Percentiles rank a stretch among this genome's conserved stretches.
Conservation (phyloP, 371 early-diverging fungal genomes). For the Actinomortierella wolfii region DNA sequence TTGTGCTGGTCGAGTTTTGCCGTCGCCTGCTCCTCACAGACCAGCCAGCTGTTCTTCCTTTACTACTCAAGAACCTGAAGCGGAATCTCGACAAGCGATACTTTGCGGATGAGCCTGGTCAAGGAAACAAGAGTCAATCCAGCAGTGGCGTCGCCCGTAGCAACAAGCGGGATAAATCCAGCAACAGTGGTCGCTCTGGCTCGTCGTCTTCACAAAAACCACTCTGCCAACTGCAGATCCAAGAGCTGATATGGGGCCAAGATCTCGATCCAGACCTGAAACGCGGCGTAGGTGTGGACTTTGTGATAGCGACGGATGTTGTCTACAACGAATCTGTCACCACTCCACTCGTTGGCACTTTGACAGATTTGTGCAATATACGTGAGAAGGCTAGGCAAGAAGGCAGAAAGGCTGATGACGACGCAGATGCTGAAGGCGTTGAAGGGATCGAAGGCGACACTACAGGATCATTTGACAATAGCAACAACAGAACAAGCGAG, state of each 20-base stretch:
- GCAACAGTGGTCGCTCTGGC: no score
- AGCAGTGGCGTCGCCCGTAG: no score
- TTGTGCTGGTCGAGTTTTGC: constrained; percentile 38
- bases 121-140: no score
- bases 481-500: neutral
- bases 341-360: constrained; percentile 23
- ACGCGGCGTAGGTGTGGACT: constrained; percentile 31
- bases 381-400: constrained; percentile 15
- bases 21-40: constrained; percentile 31
- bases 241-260: constrained; percentile 41
- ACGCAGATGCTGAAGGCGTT: neutral
- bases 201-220: neutral
- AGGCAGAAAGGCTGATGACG: constrained; percentile 6
- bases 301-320: constrained; percentile 38
- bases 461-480: neutral
- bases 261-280: constrained; percentile 33
- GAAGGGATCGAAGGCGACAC: neutral
- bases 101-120: no score
- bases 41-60: constrained; percentile 33
- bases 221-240: constrained; percentile 34
- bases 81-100: constrained; percentile 39
- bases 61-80: constrained; percentile 35
- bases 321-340: constrained; percentile 41
- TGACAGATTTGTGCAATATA: constrained; percentile 21
- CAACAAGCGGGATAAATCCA: no score